Conservation (phyloP, 495 filamentous ascomycete species). For the Bombardia bombarda region DNA sequence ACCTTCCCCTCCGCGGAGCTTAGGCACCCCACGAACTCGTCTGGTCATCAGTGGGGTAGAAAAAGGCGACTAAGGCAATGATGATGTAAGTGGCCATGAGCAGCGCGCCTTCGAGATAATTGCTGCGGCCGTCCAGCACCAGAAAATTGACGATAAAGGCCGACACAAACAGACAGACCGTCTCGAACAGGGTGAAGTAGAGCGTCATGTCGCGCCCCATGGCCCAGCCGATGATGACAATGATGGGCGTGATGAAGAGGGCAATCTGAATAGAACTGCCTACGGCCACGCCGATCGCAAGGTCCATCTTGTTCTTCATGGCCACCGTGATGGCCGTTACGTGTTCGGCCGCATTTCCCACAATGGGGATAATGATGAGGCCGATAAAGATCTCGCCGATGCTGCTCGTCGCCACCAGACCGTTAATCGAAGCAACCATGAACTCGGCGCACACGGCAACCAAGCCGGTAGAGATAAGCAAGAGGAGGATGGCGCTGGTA, state of each 20-base stretch:
- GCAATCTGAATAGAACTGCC: constrained; percentile 85
- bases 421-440: constrained; percentile 71
- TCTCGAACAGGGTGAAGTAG: constrained; percentile 91
- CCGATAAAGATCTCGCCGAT: constrained; percentile 79
- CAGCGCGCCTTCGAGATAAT: constrained; percentile 81
- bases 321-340: constrained; percentile 84
- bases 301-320: constrained; percentile 93
- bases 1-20: no score
- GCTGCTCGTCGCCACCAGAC: constrained; percentile 52
- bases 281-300: constrained; percentile 83
- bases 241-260: constrained; percentile 80
- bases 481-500: constrained; percentile 52
- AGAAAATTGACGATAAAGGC: constrained; percentile 88
- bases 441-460: constrained; percentile 86
- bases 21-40: constrained; percentile 43
- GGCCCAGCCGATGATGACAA: constrained; percentile 85
- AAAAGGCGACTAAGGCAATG: constrained; percentile 60
- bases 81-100: constrained; percentile 79
- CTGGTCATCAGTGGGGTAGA: constrained; percentile 47
- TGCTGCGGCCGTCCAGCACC: constrained; percentile 77
- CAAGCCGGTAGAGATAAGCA: constrained; percentile 67
- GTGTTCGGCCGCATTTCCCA: constrained; percentile 90
- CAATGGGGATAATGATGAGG: constrained; percentile 81
- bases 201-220: constrained; percentile 76
- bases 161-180: constrained; percentile 75